Percentiles rank a stretch among this genome's conserved stretches.
Evolutionary conservation across 1,139 yeast genomes (phyloP).

Genomic region (Candida sp.): DNA sequence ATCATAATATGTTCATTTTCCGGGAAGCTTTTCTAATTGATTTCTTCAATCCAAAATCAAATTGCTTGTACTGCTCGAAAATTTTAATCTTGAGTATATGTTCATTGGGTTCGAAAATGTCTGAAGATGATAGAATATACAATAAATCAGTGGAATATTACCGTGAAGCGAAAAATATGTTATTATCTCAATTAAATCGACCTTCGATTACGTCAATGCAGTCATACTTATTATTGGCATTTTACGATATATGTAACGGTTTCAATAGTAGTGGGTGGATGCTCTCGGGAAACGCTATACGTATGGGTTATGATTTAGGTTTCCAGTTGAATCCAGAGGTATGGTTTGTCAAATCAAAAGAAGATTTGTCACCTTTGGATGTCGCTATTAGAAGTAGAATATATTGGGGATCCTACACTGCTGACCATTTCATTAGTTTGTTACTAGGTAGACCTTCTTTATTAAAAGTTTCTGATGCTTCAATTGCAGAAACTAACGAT

Average conservation of each 20-base stretch:
- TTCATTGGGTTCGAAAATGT: slow-evolving; percentile 53
- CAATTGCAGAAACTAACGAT: slow-evolving; percentile 60
- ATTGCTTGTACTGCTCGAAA: slow-evolving; percentile 47
- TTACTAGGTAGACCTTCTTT: slow-evolving; percentile 58
- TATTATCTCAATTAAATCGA: slow-evolving; percentile 36
- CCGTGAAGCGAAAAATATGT: slow-evolving; percentile 39
- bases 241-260: slow-evolving; percentile 57
- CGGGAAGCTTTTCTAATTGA: slow-evolving; percentile 64
- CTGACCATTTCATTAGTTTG: slow-evolving; percentile 61
- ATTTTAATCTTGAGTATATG: slow-evolving; percentile 54
- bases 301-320: slow-evolving; percentile 65
- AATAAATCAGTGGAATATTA: slow-evolving; percentile 40
- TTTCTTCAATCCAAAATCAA: slow-evolving; percentile 48
- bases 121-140: slow-evolving; percentile 39
- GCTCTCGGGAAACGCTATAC: slow-evolving; percentile 56
- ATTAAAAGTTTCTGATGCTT: slow-evolving; percentile 53
- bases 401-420: slow-evolving; percentile 66
- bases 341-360: slow-evolving; percentile 42
- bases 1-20: slow-evolving; percentile 58
- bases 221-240: slow-evolving; percentile 47
- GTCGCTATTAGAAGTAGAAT: slow-evolving; percentile 56
- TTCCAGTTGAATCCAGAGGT: slow-evolving; percentile 60
- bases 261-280: slow-evolving; percentile 60
- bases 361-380: slow-evolving; percentile 34
- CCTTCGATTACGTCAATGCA: slow-evolving; percentile 47